A percentile compares a stretch with the other conserved stretches of the same genome.
Conservation (phyloP, 163 green algal genomes). For the Prototheca wickerhamii region DNA sequence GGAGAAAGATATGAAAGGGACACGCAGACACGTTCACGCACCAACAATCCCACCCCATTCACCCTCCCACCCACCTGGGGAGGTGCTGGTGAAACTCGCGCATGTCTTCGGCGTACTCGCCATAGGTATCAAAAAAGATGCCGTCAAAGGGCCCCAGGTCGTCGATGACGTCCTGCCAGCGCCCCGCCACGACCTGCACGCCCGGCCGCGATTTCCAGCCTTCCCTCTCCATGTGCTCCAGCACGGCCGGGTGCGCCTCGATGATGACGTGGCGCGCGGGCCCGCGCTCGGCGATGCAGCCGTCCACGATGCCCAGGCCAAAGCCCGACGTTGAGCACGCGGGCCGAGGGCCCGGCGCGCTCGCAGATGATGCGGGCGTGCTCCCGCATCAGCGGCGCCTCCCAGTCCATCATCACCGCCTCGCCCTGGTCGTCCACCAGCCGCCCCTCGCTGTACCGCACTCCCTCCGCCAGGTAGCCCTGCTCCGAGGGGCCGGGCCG, state of each 20-base stretch:
- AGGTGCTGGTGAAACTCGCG: conserved; percentile 73
- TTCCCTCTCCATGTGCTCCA: conserved; percentile 51
- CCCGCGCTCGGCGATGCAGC: conserved; percentile 49
- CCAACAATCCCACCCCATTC: not conserved
- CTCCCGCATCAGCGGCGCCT: conserved; percentile 62
- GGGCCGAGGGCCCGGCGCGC: conserved; percentile 33
- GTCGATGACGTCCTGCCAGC: conserved; percentile 75
- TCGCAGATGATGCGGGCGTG: conserved; percentile 60
- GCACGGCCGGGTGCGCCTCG: conserved; percentile 88
- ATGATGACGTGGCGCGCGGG: conserved; percentile 80
- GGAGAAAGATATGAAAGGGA: not conserved
- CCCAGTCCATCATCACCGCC: conserved; percentile 97
- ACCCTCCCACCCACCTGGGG: conserved; percentile 24
- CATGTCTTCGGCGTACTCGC: conserved; percentile 87
- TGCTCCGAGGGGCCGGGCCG: conserved; percentile 22
- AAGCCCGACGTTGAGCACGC: conserved; percentile 96
- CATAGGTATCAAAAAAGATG: conserved; percentile 93
- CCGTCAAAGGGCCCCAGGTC: conserved; percentile 63
- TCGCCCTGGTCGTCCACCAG: conserved; percentile 77
- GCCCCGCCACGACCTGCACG: conserved; percentile 73
- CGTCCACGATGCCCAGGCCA: conserved; percentile 89
- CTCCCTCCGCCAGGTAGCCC: conserved; percentile 61
- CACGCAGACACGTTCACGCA: not conserved
- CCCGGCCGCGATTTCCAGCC: conserved; percentile 69
- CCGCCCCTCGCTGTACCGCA: conserved; percentile 64